A percentile compares a stretch with the other conserved stretches of the same genome.
Evolutionary conservation across 352 stramenopile genomes (phyloP).

Genomic region (Phytophthora boehmeriae): DNA sequence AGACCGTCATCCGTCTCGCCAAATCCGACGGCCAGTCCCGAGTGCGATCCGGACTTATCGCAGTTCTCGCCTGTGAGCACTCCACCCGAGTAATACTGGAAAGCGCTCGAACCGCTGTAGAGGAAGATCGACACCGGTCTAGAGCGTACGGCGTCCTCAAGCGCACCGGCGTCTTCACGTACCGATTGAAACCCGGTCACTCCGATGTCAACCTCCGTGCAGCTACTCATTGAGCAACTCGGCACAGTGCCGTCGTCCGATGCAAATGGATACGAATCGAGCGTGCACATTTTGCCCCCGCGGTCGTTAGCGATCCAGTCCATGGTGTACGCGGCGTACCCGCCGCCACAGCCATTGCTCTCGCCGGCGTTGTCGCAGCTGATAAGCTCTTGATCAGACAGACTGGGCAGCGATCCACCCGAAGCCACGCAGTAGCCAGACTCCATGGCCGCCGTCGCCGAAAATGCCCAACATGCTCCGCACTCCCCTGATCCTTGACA

Average conservation of each 20-base stretch:
- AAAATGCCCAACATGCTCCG: slow-evolving; percentile 67
- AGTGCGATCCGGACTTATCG: slow-evolving; percentile 60
- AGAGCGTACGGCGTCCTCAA: slow-evolving; percentile 53
- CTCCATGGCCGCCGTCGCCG: slow-evolving; percentile 62
- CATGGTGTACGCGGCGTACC: slow-evolving; percentile 63
- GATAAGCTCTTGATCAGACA: slow-evolving; percentile 76
- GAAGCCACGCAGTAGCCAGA: slow-evolving; percentile 53
- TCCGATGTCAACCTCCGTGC: slow-evolving; percentile 49
- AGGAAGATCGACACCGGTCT: slow-evolving; percentile 66
- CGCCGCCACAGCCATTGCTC: slow-evolving; percentile 61
- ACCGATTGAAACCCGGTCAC: slow-evolving; percentile 57
- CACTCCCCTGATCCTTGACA: slow-evolving; percentile 63
- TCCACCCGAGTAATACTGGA: slow-evolving; percentile 68
- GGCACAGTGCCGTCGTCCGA: slow-evolving; percentile 41
- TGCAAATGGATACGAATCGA: slow-evolving; percentile 58
- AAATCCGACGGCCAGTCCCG: slow-evolving; percentile 67
- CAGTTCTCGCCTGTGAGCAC: slow-evolving; percentile 65
- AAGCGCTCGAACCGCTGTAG: slow-evolving; percentile 62
- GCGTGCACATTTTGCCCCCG: slow-evolving; percentile 56
- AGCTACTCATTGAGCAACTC: slow-evolving; percentile 40
- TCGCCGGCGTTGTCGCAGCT: slow-evolving; percentile 60
- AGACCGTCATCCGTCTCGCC: slow-evolving; percentile 49
- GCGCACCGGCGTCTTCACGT: slow-evolving; percentile 37
- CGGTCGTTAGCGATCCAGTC: slow-evolving; percentile 58
- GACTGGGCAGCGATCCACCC: slow-evolving; percentile 36